phyloP scores from a whole-genome alignment of 2,329 filamentous ascomycete species.

The Beauveria pseudobassiana region DNA sequence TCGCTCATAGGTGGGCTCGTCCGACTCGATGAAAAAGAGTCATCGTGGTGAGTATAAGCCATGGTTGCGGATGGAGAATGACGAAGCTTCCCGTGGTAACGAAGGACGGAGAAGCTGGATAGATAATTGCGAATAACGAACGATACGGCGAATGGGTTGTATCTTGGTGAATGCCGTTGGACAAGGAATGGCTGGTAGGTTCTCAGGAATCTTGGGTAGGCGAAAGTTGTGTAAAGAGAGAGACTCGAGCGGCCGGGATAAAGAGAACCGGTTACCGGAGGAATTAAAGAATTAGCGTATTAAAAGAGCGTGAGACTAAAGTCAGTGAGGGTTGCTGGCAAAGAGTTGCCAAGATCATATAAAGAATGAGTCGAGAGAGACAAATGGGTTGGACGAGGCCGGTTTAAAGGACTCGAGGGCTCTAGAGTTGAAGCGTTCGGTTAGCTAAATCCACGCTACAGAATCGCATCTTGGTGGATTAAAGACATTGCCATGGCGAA shows the following conservation, averaged over 20 bases:
- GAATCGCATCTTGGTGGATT: conserved; percentile 18
- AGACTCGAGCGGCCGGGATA: conserved; percentile 22
- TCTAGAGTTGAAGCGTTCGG: conserved; percentile 32
- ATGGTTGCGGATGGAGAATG: conserved; percentile 26
- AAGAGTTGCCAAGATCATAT: conserved; percentile 39
- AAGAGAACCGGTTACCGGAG: conserved; percentile 33
- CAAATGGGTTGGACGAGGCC: conserved; percentile 37
- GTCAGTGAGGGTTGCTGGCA: conserved; percentile 51
- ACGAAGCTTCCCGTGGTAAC: background rate
- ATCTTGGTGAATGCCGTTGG: conserved; percentile 17
- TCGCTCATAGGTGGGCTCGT: conserved; percentile 43
- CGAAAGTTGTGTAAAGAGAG: conserved; percentile 32
- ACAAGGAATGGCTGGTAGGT: conserved; percentile 42
- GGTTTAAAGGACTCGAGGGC: conserved; percentile 38
- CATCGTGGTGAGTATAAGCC: conserved; percentile 38
- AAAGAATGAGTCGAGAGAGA: conserved; percentile 20
- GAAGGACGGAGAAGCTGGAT: conserved; percentile 14
- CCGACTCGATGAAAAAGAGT: conserved; percentile 49
- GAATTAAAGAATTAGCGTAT: conserved; percentile 48
- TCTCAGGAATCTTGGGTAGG: conserved; percentile 45
- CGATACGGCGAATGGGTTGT: conserved; percentile 13
- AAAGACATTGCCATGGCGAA: conserved; percentile 15
- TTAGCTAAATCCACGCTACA: conserved; percentile 7
- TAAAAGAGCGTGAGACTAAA: conserved; percentile 45
- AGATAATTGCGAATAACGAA: conserved; percentile 19